Evolutionary conservation across 1,284 basidiomycete genomes (phyloP), one percentile per base, ranked within the genome.

Genomic region (Sporisorium reilianum): DNA sequence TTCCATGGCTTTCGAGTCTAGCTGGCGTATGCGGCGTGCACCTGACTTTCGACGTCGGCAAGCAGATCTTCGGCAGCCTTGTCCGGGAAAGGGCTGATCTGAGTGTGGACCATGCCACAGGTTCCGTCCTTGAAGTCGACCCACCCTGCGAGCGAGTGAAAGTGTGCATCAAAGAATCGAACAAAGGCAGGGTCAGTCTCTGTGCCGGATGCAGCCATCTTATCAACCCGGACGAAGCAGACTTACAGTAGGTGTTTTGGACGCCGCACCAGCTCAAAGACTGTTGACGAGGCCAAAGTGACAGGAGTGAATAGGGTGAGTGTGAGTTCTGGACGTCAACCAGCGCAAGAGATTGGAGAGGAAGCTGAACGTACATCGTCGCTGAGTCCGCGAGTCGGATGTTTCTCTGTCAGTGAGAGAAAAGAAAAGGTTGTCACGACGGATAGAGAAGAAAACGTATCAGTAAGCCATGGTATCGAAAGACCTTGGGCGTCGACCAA

Each of bases 1-100:
- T n/a, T n/a, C n/a, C n/a, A n/a, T n/a, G 22, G 23, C 42, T 14
- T 25, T 3, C 8, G 5, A 44, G 22, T 9, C 50, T 49, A 40
- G 7, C 32, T 40, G 32, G 55, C 58, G 25, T 62, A 62, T 4
- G 60, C 60, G 14, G 52, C 60, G 25, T 62, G 60, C 6, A 63
- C 60, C 23, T 44, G 53, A n/a, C 60, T 55, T 32, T 63, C 60
- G 40, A 63, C 46, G 11, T 50, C 53, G 40, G 60, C 60, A 18
- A 63, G 53, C 53, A 63, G 20, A 34, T 63, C 28, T 28, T 63
- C 60, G 22, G 52, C 36, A 8, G 60, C 48, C 51, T 55, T 44
- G 53, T 63, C 60, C 4, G 61, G 61, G 54, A 55, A 64, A 3
- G 61, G 61, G 30, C 61, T 64, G 41, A 64, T 64, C 41, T 64